These are phyloP conservation scores for Daucus carota DNA, from an alignment of 129 eudicot species.

Conservation along the genomic window DNA sequence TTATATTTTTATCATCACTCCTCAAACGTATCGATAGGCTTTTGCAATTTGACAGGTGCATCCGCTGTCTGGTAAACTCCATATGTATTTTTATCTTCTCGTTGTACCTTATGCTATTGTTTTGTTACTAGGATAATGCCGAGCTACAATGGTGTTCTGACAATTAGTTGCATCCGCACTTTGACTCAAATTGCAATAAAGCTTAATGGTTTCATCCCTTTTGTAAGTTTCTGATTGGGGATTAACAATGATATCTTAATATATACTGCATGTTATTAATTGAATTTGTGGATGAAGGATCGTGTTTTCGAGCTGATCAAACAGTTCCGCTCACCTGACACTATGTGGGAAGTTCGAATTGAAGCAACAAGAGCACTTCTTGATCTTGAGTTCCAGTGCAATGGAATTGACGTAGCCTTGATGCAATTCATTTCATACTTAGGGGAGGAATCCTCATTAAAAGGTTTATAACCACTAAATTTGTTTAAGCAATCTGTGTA, in stretches of 20 bases:
- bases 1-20: slow-evolving; percentile 53
- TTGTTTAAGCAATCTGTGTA: not conserved
- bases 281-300: slow-evolving; percentile 42
- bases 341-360: slow-evolving; percentile 64
- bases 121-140: slow-evolving; percentile 69
- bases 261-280: no score
- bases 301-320: slow-evolving; percentile 47
- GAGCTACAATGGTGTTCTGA: slow-evolving; percentile 84
- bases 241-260: not conserved
- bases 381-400: slow-evolving; percentile 70
- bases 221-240: slow-evolving; percentile 36
- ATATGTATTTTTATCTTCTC: not conserved
- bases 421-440: slow-evolving; percentile 49
- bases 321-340: slow-evolving; percentile 46
- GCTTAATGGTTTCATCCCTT: slow-evolving; percentile 69
- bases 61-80: slow-evolving; percentile 7
- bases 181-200: slow-evolving; percentile 73
- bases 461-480: slow-evolving; percentile 42
- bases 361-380: slow-evolving; percentile 85
- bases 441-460: slow-evolving; percentile 61
- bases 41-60: slow-evolving; percentile 90
- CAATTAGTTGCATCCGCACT: slow-evolving; percentile 74
- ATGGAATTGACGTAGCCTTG: slow-evolving; percentile 74
- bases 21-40: slow-evolving; percentile 87
- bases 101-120: slow-evolving; percentile 13